Base-by-base conservation (phyloP, 345 rosid species). In the Anastatica hierochuntica region DNA sequence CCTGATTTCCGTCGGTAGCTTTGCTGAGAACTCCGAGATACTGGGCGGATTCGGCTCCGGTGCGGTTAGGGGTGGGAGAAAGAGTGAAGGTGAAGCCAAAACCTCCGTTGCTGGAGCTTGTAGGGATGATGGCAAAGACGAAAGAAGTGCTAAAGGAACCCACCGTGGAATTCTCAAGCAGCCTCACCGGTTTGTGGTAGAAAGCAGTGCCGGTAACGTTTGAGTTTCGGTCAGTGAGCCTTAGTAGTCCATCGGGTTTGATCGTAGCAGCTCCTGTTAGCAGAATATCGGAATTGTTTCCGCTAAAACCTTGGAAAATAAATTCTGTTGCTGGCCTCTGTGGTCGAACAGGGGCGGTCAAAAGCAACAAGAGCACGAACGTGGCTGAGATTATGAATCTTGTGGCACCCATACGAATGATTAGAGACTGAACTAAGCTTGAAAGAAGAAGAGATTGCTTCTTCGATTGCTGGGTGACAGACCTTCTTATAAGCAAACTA, bases 1-100 rank as follows among this genome's bases (percentile, higher is more conserved):
- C 12, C 2, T 4, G 0, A 0, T 56, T 7, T 7, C 54, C 63
- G 2, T 76, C 16, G 27, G 27, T 71, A 0, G 5, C 0, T 1
- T 8, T 0, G 61, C 64, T 83, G 62, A 83, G 65, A 6, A 83
- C 63, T 3, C 90, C 86, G 0, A 83, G 69, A 12, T 12, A 74
- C 24, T 80, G 90, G 0, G 12, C 79, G 1, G 75, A 14, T 0
- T 10, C 23, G 0, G 74, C 82, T 0, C 53, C 71, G 0, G 70
- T 49, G 17, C 82, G 73, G 3, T 58, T 1, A 12, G 53, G 59
- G 26, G 68, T 43, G 0, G 90, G 84, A 27, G 82, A 49, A 6
- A 83, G 24, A 1, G 71, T 58, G 64, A 83, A 83, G 42, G 86
- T 78, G 16, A 83, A 46, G 63, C 90, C 86, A 13, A 35, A 70